A percentile compares a stretch with the other conserved stretches of the same genome.
phyloP scores from a whole-genome alignment of 108 stramenopile genomes.

The Nitzschia palea region DNA sequence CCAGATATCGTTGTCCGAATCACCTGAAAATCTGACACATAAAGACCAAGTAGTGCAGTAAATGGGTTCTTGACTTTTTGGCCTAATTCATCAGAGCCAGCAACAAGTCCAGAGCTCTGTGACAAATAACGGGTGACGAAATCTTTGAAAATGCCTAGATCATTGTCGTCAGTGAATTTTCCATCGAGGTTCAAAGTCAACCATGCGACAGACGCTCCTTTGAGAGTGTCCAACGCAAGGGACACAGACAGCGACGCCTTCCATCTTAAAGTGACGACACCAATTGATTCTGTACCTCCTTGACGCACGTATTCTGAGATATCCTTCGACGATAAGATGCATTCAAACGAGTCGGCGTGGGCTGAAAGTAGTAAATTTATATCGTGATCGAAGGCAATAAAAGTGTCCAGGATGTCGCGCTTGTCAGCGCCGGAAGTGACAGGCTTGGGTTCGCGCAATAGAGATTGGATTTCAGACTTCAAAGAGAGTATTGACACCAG shows the following conservation, averaged over 20 bases:
- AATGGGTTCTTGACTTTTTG: constrained; percentile 27
- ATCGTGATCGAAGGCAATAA: constrained; percentile 21
- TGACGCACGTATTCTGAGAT: constrained; percentile 29
- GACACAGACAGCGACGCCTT: constrained; percentile 27
- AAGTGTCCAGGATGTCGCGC: constrained; percentile 1
- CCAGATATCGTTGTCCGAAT: constrained; percentile 39
- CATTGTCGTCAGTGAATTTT: constrained; percentile 23
- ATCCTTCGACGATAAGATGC: constrained; percentile 42
- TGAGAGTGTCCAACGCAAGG: constrained; percentile 23
- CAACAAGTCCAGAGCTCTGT: constrained; percentile 17
- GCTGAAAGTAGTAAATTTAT: constrained; percentile 25
- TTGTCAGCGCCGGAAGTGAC: background rate
- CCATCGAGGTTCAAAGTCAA: constrained; percentile 32
- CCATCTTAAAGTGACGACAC: constrained; percentile 51
- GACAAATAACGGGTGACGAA: constrained; percentile 27
- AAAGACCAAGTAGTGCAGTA: constrained; percentile 15
- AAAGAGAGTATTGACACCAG: constrained; percentile 26
- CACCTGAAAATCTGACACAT: constrained; percentile 39
- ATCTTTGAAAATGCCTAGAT: constrained; percentile 31
- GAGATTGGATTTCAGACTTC: constrained; percentile 13
- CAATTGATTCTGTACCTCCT: constrained; percentile 25
- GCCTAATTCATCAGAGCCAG: constrained; percentile 4
- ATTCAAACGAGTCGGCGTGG: constrained; percentile 40
- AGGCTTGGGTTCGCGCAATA: background rate
- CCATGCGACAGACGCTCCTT: constrained; percentile 25